Evolutionary conservation across 208 protist species (phyloP).

Genomic region (Porcisia hertigi): DNA sequence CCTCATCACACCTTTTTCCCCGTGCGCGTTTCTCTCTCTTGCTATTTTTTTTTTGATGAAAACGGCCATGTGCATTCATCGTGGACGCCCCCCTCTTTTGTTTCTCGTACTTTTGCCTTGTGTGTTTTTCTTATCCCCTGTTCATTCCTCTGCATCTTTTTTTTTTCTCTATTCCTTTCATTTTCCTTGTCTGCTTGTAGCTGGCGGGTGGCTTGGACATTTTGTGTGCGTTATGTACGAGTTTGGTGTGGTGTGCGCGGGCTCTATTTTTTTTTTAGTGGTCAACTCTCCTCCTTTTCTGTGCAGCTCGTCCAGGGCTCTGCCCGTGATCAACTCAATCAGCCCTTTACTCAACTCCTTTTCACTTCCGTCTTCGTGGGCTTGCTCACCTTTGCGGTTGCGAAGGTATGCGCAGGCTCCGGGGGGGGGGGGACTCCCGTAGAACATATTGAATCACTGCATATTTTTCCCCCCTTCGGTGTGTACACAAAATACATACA

Average conservation of each 20-base stretch:
- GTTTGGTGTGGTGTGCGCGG: neutral
- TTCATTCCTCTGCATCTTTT: neutral
- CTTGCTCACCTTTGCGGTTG: neutral
- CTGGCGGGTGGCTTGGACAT: neutral
- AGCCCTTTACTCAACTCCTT: neutral
- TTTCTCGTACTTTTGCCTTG: neutral
- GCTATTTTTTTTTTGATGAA: neutral
- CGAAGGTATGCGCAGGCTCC: neutral
- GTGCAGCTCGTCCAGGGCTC: too few relatives aligned
- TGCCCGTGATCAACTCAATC: neutral
- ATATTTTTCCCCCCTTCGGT: neutral
- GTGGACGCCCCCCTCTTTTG: neutral
- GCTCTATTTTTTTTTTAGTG: too few relatives aligned
- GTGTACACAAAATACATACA: neutral
- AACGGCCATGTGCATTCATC: neutral
- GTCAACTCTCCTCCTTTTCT: neutral
- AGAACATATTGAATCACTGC: neutral
- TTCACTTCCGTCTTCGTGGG: too few relatives aligned
- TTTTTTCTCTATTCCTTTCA: neutral
- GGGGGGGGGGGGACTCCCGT: too few relatives aligned
- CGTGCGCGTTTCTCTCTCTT: neutral
- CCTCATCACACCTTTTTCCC: neutral
- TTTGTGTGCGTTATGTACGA: neutral
- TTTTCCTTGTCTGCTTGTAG: neutral
- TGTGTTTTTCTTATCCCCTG: neutral